Base-by-base conservation (phyloP, 2,329 filamentous ascomycete species). In the Periconia sp. region DNA sequence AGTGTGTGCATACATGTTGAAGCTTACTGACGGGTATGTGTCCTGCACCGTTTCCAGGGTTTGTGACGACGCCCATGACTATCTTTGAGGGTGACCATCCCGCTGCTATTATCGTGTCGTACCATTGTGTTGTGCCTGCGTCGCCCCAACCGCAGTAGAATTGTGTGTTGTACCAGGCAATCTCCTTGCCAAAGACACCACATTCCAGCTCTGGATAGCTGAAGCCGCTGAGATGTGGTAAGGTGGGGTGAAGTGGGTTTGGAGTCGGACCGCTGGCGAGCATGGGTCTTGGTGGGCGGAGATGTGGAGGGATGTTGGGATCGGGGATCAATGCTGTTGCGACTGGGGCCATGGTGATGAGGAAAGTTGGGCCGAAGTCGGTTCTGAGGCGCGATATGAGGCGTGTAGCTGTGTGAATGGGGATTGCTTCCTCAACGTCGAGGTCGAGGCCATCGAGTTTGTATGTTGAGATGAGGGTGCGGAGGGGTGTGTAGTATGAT, bases 61-160 rank as follows among this genome's bases (percentile, higher is more conserved):
- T 89, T 3, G 91, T 95, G 46, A 96, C 78, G 40, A 95, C 77
- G 3, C 92, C 92, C 42, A 92, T 75, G 8, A 96, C 88, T 3
- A 96, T 77, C 61, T 87, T 88, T 15, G 82, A 73, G 0, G 89
- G 78, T 2, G 81, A 75, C 85, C 88, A 96, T 7, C 90, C 90
- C 31, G 78, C 75, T 11, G 75, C 73, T 21, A 83, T 67, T 39
- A 83, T 78, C 36, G 74, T 70, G 43, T 81, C 78, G 59, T 78
- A 82, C 58, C 74, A 76, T 16, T 65, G 59, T 3, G 75, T 75
- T 11, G 68, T 76, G 19, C 77, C 73, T 1, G 84, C 82, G 35
- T 84, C 83, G 7, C 89, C 89, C 85, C 89, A 96, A 2, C 90
- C 90, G 63, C 88, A 94, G 77, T 96, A 96, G 70, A 96, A 95